These are phyloP conservation scores for Phytophthora boehmeriae DNA, from an alignment of 352 stramenopile species.

Conservation along the genomic window DNA sequence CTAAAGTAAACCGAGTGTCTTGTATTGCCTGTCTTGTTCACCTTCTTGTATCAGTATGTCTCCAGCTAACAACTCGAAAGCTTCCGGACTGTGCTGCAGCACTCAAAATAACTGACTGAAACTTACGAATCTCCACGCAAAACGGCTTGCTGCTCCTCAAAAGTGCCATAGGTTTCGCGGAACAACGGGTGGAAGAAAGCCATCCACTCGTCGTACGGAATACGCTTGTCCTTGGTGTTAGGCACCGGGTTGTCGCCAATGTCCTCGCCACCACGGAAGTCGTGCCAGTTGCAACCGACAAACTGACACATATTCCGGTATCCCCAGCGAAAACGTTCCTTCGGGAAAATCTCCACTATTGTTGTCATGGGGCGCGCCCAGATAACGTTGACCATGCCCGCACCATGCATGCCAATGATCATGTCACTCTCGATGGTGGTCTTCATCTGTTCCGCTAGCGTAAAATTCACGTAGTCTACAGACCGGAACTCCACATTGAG, in stretches of 20 bases:
- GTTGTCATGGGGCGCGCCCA: conserved; percentile 59
- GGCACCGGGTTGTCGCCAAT: conserved; percentile 23
- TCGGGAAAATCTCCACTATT: conserved; percentile 81
- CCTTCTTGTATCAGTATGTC: conserved; percentile 4
- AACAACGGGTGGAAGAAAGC: conserved; percentile 59
- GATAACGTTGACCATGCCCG: conserved; percentile 77
- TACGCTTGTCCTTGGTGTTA: conserved; percentile 59
- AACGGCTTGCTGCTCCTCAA: conserved; percentile 23
- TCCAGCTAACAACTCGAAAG: not conserved
- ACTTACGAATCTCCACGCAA: conserved; percentile 20
- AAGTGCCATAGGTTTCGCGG: conserved; percentile 19
- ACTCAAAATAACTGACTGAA: conserved; percentile 26
- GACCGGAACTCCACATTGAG: conserved; percentile 51
- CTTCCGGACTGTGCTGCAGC: not conserved
- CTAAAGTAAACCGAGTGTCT: conserved; percentile 17
- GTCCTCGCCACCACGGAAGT: conserved; percentile 53
- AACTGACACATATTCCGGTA: conserved; percentile 83
- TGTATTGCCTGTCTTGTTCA: not conserved
- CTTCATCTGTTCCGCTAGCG: conserved; percentile 66
- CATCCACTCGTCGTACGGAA: conserved; percentile 58
- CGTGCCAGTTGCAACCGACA: conserved; percentile 67
- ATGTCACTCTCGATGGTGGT: conserved; percentile 71
- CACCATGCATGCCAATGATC: conserved; percentile 85
- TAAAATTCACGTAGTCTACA: conserved; percentile 68
- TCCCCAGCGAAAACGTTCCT: conserved; percentile 54